A percentile compares a stretch with the other conserved stretches of the same genome.
Conservation (phyloP, 345 rosid genomes). For the Crucihimalaya himalaica region DNA sequence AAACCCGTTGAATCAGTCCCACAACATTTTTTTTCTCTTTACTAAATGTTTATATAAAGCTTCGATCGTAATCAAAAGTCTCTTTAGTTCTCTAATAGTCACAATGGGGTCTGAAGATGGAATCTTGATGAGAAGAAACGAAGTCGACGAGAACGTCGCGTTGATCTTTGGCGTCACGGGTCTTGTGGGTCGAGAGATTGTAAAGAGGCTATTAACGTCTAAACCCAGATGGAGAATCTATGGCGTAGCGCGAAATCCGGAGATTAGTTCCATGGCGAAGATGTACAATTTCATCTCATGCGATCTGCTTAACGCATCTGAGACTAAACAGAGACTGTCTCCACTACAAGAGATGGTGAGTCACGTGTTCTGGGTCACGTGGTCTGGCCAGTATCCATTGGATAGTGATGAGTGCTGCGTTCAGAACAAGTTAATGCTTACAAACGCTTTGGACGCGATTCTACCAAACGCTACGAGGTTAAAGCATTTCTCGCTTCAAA, state of each 20-base stretch:
- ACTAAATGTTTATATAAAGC: neutral
- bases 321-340: conserved; percentile 53
- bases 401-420: conserved; percentile 64
- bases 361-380: conserved; percentile 85
- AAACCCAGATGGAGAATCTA: conserved; percentile 73
- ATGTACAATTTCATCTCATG: conserved; percentile 71
- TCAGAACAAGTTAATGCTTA: conserved; percentile 69
- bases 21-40: neutral
- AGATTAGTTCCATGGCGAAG: conserved; percentile 41
- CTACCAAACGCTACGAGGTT: conserved; percentile 54
- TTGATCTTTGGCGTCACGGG: conserved; percentile 84
- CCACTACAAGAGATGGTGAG: conserved; percentile 52
- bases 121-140: conserved; percentile 21
- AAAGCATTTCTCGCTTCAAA: conserved; percentile 79
- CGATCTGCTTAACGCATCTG: conserved; percentile 61
- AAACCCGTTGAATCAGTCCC: conserved; percentile 30
- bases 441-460: conserved; percentile 62
- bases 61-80: conserved; percentile 3
- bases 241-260: conserved; percentile 73
- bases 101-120: conserved; percentile 46
- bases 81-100: neutral
- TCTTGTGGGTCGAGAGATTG: conserved; percentile 80
- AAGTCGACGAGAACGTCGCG: conserved; percentile 51
- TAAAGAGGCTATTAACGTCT: conserved; percentile 48
- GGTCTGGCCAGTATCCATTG: conserved; percentile 64